These are phyloP conservation scores for Prunella vulgaris DNA, from an alignment of 257 asterid genomes.

Conservation along the genomic window DNA sequence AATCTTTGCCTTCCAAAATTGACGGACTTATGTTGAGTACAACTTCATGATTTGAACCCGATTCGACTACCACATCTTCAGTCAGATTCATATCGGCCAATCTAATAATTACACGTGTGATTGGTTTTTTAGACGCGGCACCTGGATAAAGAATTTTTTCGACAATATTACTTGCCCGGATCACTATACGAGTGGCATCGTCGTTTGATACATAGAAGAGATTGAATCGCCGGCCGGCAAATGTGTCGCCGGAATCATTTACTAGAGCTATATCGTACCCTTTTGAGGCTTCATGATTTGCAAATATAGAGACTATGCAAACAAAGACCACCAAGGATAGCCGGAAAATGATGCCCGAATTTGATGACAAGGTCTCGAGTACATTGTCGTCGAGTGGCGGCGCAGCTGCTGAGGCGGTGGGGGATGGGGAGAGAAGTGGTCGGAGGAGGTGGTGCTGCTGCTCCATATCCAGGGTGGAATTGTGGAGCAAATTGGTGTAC, in stretches of 20 bases:
- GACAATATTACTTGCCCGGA: slow-evolving; percentile 37
- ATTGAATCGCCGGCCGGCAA: slow-evolving; percentile 37
- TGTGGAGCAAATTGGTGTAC: slow-evolving; percentile 1
- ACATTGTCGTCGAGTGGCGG: slow-evolving; percentile 1
- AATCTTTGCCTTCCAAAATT: slow-evolving; percentile 31
- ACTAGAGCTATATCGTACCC: slow-evolving; percentile 50
- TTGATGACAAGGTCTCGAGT: slow-evolving; percentile 12
- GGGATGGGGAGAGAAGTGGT: slow-evolving; percentile 37
- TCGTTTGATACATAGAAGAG: slow-evolving; percentile 62
- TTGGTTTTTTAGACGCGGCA: slow-evolving; percentile 28
- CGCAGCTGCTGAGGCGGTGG: no score
- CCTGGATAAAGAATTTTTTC: slow-evolving; percentile 43
- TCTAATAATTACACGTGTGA: slow-evolving; percentile 31
- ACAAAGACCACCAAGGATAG: slow-evolving; percentile 32
- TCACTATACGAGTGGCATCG: slow-evolving; percentile 41
- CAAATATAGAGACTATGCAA: slow-evolving; percentile 55
- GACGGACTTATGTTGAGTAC: slow-evolving; percentile 36
- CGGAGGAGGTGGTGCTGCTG: slow-evolving; percentile 36
- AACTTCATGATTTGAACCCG: slow-evolving; percentile 18
- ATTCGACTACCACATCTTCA: slow-evolving; percentile 16
- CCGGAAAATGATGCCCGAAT: slow-evolving; percentile 34
- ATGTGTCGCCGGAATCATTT: slow-evolving; percentile 37
- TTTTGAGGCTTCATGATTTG: slow-evolving; percentile 70
- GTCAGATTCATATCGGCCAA: slow-evolving; percentile 32
- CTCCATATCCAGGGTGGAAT: slow-evolving; percentile 26